Conservation (phyloP, 225 moss, liverwort and hornwort species). For the Polytrichum commune region DNA sequence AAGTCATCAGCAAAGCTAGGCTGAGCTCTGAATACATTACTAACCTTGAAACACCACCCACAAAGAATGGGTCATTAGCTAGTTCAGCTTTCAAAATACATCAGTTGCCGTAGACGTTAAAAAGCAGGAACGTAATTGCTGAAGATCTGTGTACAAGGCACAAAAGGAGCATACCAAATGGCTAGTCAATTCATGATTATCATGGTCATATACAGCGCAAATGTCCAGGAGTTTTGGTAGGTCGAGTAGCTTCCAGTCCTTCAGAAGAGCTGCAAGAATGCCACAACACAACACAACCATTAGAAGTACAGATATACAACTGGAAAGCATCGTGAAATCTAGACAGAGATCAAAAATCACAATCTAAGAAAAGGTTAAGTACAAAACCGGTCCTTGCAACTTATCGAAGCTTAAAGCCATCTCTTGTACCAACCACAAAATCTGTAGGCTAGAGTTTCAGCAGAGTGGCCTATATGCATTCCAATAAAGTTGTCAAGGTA, state of each 20-base stretch:
- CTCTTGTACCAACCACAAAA: background rate
- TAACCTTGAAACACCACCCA: slow-evolving; percentile 75
- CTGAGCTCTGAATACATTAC: slow-evolving; percentile 74
- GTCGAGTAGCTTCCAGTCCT: slow-evolving; percentile 70
- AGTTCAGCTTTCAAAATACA: background rate
- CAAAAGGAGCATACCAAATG: slow-evolving; percentile 50
- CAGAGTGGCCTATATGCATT: too few species aligned
- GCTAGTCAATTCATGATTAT: slow-evolving; percentile 82
- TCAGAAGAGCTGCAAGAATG: slow-evolving; percentile 46
- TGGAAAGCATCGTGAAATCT: too few species aligned
- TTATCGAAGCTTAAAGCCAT: background rate
- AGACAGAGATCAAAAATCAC: too few species aligned
- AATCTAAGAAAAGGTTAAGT: too few species aligned
- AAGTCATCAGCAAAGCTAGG: slow-evolving; percentile 66
- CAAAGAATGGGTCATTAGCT: slow-evolving; percentile 19
- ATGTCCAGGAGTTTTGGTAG: slow-evolving; percentile 86
- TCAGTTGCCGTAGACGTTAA: too few species aligned
- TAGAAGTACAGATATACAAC: background rate
- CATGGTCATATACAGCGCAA: slow-evolving; percentile 79
- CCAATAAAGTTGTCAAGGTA: too few species aligned
- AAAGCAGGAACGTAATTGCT: too few species aligned
- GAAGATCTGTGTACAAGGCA: background rate
- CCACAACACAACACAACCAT: background rate
- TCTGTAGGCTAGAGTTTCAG: background rate
- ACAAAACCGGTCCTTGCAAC: background rate